phyloP scores from a whole-genome alignment of 306 rosid genomes.

The Glycine tomentella region DNA sequence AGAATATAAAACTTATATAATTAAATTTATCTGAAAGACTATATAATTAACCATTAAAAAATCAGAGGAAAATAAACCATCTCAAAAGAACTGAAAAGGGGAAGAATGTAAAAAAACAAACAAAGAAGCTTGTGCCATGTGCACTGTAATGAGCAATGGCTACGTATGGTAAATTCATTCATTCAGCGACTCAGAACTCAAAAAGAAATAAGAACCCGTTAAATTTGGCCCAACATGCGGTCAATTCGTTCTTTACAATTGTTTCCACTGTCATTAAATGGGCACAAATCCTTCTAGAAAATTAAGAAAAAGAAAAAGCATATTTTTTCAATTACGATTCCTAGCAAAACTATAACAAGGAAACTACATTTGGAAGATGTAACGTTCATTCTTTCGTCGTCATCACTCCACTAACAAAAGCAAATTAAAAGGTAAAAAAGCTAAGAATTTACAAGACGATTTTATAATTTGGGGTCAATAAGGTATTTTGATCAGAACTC shows the following conservation, averaged over 20 bases:
- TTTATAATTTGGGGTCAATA: too few species aligned
- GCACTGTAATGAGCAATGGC: too few species aligned
- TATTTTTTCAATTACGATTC: slow-evolving; percentile 43
- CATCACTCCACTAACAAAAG: not conserved
- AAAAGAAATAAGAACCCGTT: slow-evolving; percentile 2
- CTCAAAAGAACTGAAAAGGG: too few species aligned
- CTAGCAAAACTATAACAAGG: slow-evolving; percentile 31
- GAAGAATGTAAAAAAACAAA: too few species aligned
- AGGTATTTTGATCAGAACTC: slow-evolving; percentile 22
- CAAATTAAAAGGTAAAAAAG: not conserved
- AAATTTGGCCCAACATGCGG: not conserved
- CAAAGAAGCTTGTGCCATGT: too few species aligned
- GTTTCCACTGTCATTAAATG: not conserved
- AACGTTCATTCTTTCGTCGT: slow-evolving; percentile 43
- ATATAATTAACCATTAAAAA: not conserved
- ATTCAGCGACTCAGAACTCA: too few species aligned
- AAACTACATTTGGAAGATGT: slow-evolving; percentile 47
- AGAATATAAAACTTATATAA: not conserved
- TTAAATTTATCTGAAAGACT: too few species aligned
- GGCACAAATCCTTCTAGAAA: not conserved
- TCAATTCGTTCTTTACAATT: not conserved
- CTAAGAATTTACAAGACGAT: slow-evolving; percentile 44
- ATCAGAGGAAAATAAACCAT: too few species aligned
- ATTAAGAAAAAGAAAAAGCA: slow-evolving; percentile 6
- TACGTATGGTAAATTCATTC: too few species aligned